phyloP scores from a whole-genome alignment of 1,284 basidiomycete genomes.

The Ustilago loliicola region DNA sequence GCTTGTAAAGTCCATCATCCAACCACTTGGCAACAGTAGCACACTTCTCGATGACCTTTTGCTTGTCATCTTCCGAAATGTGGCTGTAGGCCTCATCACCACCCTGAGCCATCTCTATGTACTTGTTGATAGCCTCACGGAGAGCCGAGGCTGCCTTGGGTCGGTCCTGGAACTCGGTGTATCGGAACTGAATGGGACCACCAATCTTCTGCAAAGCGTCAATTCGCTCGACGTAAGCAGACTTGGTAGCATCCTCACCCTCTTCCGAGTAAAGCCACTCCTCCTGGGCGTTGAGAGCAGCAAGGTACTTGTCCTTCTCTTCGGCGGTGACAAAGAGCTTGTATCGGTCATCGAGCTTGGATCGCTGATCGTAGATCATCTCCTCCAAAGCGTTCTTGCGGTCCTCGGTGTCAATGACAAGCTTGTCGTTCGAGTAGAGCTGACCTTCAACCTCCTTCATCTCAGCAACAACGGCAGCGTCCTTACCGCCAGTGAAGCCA shows the following conservation, averaged over 20 bases:
- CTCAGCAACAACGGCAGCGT: slow-evolving; percentile 55
- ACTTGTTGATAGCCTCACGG: slow-evolving; percentile 68
- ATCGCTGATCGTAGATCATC: slow-evolving; percentile 70
- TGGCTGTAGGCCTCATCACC: slow-evolving; percentile 68
- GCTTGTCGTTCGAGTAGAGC: slow-evolving; percentile 69
- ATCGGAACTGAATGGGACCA: slow-evolving; percentile 63
- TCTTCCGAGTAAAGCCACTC: slow-evolving; percentile 70
- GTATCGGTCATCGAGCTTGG: slow-evolving; percentile 68
- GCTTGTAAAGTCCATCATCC: slow-evolving; percentile 67
- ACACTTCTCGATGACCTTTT: slow-evolving; percentile 69
- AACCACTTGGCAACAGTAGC: slow-evolving; percentile 68
- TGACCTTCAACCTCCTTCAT: slow-evolving; percentile 68
- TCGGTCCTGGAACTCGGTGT: slow-evolving; percentile 65
- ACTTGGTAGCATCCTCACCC: slow-evolving; percentile 69
- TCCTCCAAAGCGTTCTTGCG: slow-evolving; percentile 70
- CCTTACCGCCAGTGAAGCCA: slow-evolving; percentile 57
- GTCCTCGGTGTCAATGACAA: slow-evolving; percentile 70
- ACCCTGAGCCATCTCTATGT: slow-evolving; percentile 63
- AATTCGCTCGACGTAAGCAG: slow-evolving; percentile 65
- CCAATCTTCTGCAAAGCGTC: slow-evolving; percentile 66
- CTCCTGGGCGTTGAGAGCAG: slow-evolving; percentile 64
- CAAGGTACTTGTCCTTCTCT: slow-evolving; percentile 68
- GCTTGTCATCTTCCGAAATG: slow-evolving; percentile 69
- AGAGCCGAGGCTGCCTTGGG: slow-evolving; percentile 67
- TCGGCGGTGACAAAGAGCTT: slow-evolving; percentile 61